A percentile compares a stretch with the other conserved stretches of the same genome.
phyloP scores from a whole-genome alignment of 2,329 filamentous ascomycete species.

The Aspergillus intermedius region DNA sequence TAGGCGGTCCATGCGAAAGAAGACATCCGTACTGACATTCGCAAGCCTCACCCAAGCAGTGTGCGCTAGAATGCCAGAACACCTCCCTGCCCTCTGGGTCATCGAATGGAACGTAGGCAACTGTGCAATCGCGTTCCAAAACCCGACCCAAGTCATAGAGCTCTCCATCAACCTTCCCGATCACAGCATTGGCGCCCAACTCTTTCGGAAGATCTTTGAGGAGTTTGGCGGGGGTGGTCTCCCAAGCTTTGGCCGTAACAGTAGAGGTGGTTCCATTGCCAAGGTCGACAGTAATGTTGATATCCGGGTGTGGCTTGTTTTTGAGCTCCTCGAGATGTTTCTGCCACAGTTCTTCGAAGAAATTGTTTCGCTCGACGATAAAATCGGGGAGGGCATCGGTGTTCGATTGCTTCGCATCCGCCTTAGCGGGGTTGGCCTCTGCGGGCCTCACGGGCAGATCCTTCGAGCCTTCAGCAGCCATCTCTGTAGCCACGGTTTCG shows the following conservation, averaged over 20 bases:
- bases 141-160: constrained; percentile 92
- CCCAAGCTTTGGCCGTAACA: constrained; percentile 68
- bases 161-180: constrained; percentile 75
- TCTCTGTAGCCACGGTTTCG: constrained; percentile 11
- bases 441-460: constrained; percentile 32
- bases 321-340: constrained; percentile 71
- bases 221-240: constrained; percentile 79
- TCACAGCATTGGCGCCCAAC: constrained; percentile 75
- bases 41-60: constrained; percentile 89
- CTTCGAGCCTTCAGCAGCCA: constrained; percentile 31
- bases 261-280: constrained; percentile 35
- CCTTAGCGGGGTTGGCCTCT: constrained; percentile 28
- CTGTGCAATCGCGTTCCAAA: constrained; percentile 76
- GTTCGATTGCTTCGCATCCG: constrained; percentile 22
- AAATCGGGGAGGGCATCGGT: constrained; percentile 58
- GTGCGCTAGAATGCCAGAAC: constrained; percentile 96
- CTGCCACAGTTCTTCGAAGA: constrained; percentile 86
- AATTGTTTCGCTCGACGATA: constrained; percentile 72
- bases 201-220: constrained; percentile 74
- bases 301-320: constrained; percentile 40
- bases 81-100: constrained; percentile 75
- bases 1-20: constrained; percentile 88
- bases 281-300: constrained; percentile 44
- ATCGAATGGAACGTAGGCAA: constrained; percentile 80
- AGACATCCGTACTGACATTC: constrained; percentile 87